These are phyloP conservation scores for Leccinum obscurum DNA, from an alignment of 768 basidiomycete genomes.

Conservation along the genomic window DNA sequence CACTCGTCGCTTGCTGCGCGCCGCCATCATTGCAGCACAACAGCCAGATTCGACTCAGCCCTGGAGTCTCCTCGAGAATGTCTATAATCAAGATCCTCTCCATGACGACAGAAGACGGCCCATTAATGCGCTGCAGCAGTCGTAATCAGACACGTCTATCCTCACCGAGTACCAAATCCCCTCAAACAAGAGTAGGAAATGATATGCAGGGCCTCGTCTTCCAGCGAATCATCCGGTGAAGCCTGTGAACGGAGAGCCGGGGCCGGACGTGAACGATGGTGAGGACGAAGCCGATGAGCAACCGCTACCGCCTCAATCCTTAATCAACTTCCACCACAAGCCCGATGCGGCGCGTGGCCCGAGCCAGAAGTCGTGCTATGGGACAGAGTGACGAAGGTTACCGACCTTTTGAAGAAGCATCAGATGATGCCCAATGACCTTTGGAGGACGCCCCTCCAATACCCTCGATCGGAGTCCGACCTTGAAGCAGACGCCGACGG, in stretches of 20 bases:
- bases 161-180: too few relatives aligned
- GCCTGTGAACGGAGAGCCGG: slow-evolving; percentile 20
- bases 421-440: slow-evolving; percentile 58
- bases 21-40: too few relatives aligned
- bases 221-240: slow-evolving; percentile 15
- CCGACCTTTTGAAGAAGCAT: slow-evolving; percentile 46
- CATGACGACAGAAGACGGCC: slow-evolving; percentile 15
- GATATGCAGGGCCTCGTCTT: slow-evolving; percentile 25
- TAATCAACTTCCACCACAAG: slow-evolving; percentile 13
- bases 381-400: slow-evolving; percentile 54
- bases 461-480: slow-evolving; percentile 29
- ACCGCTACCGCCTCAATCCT: slow-evolving; percentile 23
- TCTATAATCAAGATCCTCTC: slow-evolving; percentile 24
- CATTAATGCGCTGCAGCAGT: slow-evolving; percentile 23
- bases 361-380: slow-evolving; percentile 23
- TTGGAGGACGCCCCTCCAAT: slow-evolving; percentile 53
- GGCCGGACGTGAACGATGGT: slow-evolving; percentile 27
- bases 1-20: too few relatives aligned
- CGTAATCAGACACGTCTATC: slow-evolving; percentile 21
- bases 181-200: slow-evolving; percentile 1
- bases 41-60: slow-evolving; percentile 1
- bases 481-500: slow-evolving; percentile 36
- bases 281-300: slow-evolving; percentile 33
- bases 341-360: slow-evolving; percentile 15
- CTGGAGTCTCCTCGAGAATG: slow-evolving; percentile 24